Evolutionary conservation across 2,329 filamentous ascomycete species (phyloP).

Genomic region (Helminthosporium solani): DNA sequence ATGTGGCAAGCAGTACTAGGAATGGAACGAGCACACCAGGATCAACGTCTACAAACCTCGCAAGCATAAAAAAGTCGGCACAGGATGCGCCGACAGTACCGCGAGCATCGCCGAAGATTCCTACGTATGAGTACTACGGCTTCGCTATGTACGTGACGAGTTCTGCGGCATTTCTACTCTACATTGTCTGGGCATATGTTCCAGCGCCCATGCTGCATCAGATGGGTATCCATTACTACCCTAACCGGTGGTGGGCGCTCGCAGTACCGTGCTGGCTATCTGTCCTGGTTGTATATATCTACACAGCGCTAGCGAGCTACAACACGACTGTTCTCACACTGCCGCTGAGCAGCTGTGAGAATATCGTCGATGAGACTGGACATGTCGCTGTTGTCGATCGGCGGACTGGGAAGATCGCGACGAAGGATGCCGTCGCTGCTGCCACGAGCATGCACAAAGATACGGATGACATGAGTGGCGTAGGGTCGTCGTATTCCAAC

Average conservation of each 20-base stretch:
- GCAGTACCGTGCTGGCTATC: slow-evolving; percentile 90
- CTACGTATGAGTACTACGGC: slow-evolving; percentile 99
- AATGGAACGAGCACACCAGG: slow-evolving; percentile 29
- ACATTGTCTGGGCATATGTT: slow-evolving; percentile 82
- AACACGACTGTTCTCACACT: slow-evolving; percentile 88
- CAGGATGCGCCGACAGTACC: slow-evolving; percentile 66
- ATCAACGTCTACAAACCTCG: slow-evolving; percentile 59
- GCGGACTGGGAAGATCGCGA: slow-evolving; percentile 59
- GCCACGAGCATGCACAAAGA: slow-evolving; percentile 44
- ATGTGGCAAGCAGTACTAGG: slow-evolving; percentile 44
- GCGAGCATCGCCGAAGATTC: slow-evolving; percentile 85
- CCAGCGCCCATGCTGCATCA: slow-evolving; percentile 89
- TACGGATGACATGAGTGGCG: slow-evolving; percentile 32
- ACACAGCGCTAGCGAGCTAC: slow-evolving; percentile 85
- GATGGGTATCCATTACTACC: slow-evolving; percentile 94
- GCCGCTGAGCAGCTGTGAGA: slow-evolving; percentile 76
- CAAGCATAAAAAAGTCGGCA: slow-evolving; percentile 60
- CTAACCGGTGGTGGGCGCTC: slow-evolving; percentile 95
- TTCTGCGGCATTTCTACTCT: slow-evolving; percentile 73
- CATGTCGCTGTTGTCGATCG: slow-evolving; percentile 78
- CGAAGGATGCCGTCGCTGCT: slow-evolving; percentile 22
- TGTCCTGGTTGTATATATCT: slow-evolving; percentile 86
- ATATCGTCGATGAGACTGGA: slow-evolving; percentile 85
- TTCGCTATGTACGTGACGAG: slow-evolving; percentile 95
- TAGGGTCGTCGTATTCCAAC: no score